A percentile compares a stretch with the other conserved stretches of the same genome.
These are phyloP conservation scores for Yamadazyma sp. DNA, from an alignment of 805 yeast species.

Conservation along the genomic window DNA sequence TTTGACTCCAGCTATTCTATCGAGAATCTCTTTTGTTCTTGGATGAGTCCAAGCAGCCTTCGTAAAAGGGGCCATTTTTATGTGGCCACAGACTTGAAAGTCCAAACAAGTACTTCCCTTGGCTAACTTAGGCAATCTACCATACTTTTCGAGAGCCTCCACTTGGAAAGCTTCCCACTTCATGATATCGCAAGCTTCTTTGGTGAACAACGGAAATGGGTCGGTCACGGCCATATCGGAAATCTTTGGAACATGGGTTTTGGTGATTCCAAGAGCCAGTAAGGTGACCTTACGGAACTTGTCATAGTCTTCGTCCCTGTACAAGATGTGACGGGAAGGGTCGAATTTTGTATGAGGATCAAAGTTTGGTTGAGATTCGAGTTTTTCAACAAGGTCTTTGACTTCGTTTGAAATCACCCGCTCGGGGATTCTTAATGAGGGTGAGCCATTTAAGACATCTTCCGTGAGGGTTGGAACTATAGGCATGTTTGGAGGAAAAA, in stretches of 20 bases:
- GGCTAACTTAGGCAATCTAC: conserved; percentile 25
- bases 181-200: conserved; percentile 30
- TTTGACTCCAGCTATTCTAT: conserved; percentile 26
- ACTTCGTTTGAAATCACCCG: conserved; percentile 13
- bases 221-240: conserved; percentile 33
- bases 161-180: conserved; percentile 26
- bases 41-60: conserved; percentile 32
- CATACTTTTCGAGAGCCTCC: conserved; percentile 23
- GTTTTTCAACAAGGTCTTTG: conserved; percentile 9
- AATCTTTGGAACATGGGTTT: conserved; percentile 34
- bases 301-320: conserved; percentile 21
- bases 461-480: conserved; percentile 5
- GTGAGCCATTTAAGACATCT: conserved; percentile 15
- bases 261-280: conserved; percentile 34
- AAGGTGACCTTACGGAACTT: conserved; percentile 38
- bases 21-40: conserved; percentile 24
- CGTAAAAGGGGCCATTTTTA: conserved; percentile 22
- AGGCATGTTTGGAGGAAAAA: too few species aligned
- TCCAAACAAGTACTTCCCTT: conserved; percentile 29
- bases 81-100: conserved; percentile 27
- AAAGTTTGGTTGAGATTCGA: conserved; percentile 13
- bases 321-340: conserved; percentile 14
- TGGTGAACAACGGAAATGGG: conserved; percentile 30
- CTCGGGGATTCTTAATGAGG: conserved; percentile 12
- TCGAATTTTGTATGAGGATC: conserved; percentile 14